Percentiles rank a stretch among this genome's conserved stretches.
phyloP scores from a whole-genome alignment of 1,284 basidiomycete genomes.

The Neonothopanus nambi region DNA sequence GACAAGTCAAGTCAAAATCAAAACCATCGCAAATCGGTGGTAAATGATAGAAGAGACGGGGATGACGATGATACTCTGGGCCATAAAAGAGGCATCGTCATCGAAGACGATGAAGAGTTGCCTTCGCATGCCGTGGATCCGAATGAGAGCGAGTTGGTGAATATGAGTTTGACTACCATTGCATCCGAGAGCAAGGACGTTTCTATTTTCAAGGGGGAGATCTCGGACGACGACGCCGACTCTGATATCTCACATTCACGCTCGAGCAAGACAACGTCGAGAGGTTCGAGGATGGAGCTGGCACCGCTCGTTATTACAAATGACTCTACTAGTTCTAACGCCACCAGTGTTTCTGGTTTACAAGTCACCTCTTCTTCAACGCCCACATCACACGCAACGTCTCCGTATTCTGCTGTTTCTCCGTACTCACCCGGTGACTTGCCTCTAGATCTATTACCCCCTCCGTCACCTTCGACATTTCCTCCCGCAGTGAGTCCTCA shows the following conservation, averaged over 20 bases:
- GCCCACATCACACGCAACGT: slow-evolving; percentile 1
- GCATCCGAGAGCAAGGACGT: background rate
- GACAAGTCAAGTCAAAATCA: background rate
- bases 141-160: slow-evolving; percentile 1
- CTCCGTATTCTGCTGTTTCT: slow-evolving; percentile 8
- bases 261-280: too few relatives aligned
- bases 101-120: slow-evolving; percentile 42
- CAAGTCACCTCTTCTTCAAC: background rate
- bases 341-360: background rate
- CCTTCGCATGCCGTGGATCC: slow-evolving; percentile 24
- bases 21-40: background rate
- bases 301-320: background rate
- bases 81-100: slow-evolving; percentile 26
- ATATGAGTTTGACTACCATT: slow-evolving; percentile 9
- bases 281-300: background rate
- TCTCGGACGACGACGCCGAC: background rate
- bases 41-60: slow-evolving; percentile 4
- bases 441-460: slow-evolving; percentile 15
- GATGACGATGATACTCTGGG: slow-evolving; percentile 4
- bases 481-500: slow-evolving; percentile 19
- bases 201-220: background rate
- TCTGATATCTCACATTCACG: too few relatives aligned
- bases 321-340: background rate
- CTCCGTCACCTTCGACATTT: slow-evolving; percentile 17
- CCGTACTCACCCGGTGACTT: slow-evolving; percentile 11